These are phyloP conservation scores for Setaria italica DNA, from an alignment of 202 grass and related monocot genomes.

Conservation along the genomic window DNA sequence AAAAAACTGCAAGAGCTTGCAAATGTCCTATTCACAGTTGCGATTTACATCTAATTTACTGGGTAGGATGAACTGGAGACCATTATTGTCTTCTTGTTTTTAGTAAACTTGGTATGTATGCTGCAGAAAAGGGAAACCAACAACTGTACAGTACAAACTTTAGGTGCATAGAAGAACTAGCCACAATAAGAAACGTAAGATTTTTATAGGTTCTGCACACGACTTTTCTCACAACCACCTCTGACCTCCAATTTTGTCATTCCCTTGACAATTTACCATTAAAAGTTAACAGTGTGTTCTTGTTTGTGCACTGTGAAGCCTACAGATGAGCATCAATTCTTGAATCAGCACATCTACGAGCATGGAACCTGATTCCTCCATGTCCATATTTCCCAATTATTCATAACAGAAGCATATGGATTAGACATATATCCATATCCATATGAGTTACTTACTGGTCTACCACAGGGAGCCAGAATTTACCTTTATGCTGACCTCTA, in stretches of 20 bases:
- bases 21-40: neutral
- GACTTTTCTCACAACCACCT: neutral
- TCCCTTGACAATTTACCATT: neutral
- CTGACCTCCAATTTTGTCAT: neutral
- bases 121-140: neutral
- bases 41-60: neutral
- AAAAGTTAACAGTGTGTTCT: neutral
- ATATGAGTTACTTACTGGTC: neutral
- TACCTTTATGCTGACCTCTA: constrained; percentile 71
- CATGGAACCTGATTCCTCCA: neutral
- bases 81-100: neutral
- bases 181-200: neutral
- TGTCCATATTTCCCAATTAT: neutral
- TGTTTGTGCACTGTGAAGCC: neutral
- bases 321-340: neutral
- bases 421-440: neutral
- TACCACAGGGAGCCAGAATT: neutral
- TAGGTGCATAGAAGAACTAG: neutral
- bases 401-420: neutral
- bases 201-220: neutral
- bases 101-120: neutral
- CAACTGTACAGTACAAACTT: neutral
- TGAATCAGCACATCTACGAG: neutral
- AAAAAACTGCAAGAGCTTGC: neutral
- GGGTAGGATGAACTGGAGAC: neutral